A percentile compares a stretch with the other conserved stretches of the same genome.
phyloP scores from a whole-genome alignment of 129 eudicot genomes.

The Saposhnikovia divaricata region DNA sequence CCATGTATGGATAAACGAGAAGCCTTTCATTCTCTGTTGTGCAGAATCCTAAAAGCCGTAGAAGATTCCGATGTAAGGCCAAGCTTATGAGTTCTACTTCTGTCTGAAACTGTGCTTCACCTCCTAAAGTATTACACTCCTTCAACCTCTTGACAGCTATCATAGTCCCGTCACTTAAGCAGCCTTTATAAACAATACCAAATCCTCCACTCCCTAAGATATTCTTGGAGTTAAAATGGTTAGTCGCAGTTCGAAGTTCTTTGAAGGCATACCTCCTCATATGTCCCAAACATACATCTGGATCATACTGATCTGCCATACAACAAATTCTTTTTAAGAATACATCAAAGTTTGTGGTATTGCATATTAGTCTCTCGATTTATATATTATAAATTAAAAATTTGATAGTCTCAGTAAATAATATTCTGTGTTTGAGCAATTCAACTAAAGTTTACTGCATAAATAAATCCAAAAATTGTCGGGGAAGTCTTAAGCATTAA shows the following conservation, averaged over 20 bases:
- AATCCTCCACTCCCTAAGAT: conserved; percentile 82
- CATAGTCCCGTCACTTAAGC: conserved; percentile 58
- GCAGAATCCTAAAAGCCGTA: conserved; percentile 86
- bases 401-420: neutral
- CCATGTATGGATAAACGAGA: conserved; percentile 83
- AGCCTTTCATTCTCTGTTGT: conserved; percentile 81
- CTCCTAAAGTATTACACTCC: conserved; percentile 59
- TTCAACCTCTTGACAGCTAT: conserved; percentile 91
- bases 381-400: neutral
- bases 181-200: conserved; percentile 75
- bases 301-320: conserved; percentile 84
- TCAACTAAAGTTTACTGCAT: neutral
- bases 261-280: conserved; percentile 66
- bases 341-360: neutral
- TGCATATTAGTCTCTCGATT: neutral
- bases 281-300: conserved; percentile 87
- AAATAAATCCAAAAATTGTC: neutral
- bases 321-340: neutral
- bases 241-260: conserved; percentile 79
- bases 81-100: conserved; percentile 87
- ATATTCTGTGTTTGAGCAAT: neutral
- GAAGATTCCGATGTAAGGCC: conserved; percentile 92
- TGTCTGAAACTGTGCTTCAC: conserved; percentile 89
- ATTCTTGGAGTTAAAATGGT: conserved; percentile 69
- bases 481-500: neutral